Conservation (phyloP, 345 rosid species). For the Eucalyptus brandiana region DNA sequence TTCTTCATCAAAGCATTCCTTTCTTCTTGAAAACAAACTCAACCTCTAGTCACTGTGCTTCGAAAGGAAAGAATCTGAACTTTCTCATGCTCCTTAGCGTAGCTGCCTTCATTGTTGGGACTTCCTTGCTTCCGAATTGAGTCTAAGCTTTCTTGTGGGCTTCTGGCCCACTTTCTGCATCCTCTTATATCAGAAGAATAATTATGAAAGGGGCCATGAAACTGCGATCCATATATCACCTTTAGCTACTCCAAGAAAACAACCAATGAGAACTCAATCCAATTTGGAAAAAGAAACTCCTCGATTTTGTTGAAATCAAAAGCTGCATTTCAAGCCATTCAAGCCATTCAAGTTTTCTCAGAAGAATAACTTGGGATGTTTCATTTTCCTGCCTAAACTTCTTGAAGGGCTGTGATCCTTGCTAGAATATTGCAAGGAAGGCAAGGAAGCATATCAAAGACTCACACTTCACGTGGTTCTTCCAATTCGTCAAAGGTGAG, state of each 20-base stretch:
- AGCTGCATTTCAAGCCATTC: constrained; percentile 2
- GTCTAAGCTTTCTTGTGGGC: constrained; percentile 29
- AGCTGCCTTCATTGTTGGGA: constrained; percentile 4
- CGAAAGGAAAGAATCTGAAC: background rate
- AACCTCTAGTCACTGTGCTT: background rate
- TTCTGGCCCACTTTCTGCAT: constrained; percentile 3
- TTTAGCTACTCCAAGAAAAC: constrained; percentile 41
- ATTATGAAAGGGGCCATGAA: constrained; percentile 20
- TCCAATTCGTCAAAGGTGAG: constrained; percentile 40
- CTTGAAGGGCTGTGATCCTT: constrained; percentile 28
- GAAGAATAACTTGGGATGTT: constrained; percentile 33
- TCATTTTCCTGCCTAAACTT: constrained; percentile 24
- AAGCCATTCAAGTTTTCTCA: constrained; percentile 17
- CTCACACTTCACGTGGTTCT: constrained; percentile 22
- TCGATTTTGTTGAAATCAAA: background rate
- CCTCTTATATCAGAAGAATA: constrained; percentile 7
- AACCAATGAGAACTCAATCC: constrained; percentile 32
- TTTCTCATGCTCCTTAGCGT: background rate
- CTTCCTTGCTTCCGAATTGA: constrained; percentile 47
- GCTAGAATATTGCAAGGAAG: constrained; percentile 27
- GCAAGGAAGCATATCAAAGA: constrained; percentile 39
- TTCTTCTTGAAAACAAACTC: background rate
- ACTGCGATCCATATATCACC: constrained; percentile 24
- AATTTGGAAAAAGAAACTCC: constrained; percentile 44
- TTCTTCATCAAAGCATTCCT: constrained; percentile 52